Conservation (phyloP, 805 yeast genomes). For the Deakozyma indianensis region DNA sequence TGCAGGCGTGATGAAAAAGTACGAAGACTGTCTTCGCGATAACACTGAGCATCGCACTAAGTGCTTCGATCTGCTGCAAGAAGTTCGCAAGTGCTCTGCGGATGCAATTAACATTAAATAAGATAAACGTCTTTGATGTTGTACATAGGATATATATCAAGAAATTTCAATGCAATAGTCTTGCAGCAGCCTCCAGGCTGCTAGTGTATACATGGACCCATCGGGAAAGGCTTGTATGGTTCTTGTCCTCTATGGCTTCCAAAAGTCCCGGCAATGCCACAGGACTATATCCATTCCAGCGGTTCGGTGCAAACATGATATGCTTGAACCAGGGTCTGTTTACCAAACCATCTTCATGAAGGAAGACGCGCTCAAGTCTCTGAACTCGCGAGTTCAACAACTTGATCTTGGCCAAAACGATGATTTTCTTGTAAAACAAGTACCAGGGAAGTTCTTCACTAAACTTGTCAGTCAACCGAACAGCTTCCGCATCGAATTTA, state of each 20-base stretch:
- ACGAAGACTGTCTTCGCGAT: conserved; percentile 48
- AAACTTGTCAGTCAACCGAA: neutral
- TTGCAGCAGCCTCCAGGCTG: neutral
- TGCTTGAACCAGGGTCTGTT: conserved; percentile 42
- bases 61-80: conserved; percentile 39
- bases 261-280: conserved; percentile 37
- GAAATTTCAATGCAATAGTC: too few relatives aligned
- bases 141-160: neutral
- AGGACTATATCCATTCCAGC: conserved; percentile 43
- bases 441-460: neutral
- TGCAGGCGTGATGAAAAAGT: conserved; percentile 38
- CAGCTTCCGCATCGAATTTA: neutral
- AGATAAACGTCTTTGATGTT: neutral
- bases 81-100: conserved; percentile 53
- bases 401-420: conserved; percentile 14
- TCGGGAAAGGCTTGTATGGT: conserved; percentile 15
- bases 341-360: conserved; percentile 31
- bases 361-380: conserved; percentile 31
- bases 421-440: conserved; percentile 2
- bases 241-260: conserved; percentile 37
- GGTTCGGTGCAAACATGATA: conserved; percentile 36
- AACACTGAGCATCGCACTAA: conserved; percentile 31
- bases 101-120: conserved; percentile 20
- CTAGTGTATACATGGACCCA: neutral
- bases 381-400: conserved; percentile 24